These are phyloP conservation scores for Pestalotiopsis fici DNA, from an alignment of 2,329 filamentous ascomycete genomes.

Conservation along the genomic window DNA sequence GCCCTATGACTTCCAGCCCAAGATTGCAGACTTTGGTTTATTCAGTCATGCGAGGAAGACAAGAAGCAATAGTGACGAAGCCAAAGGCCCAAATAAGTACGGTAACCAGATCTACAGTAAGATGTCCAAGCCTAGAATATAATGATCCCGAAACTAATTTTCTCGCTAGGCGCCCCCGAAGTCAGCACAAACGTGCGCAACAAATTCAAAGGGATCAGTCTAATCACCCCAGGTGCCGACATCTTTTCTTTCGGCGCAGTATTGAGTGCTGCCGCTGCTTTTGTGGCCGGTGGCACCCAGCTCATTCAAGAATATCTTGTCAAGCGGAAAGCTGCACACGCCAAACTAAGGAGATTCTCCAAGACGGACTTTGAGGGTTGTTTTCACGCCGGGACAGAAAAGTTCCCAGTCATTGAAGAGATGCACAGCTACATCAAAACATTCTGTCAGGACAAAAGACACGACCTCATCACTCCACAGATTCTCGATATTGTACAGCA, in stretches of 20 bases:
- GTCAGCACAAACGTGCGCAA: not conserved
- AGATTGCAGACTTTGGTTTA: slow-evolving; percentile 19
- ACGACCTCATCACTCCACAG: slow-evolving; percentile 14
- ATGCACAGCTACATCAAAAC: slow-evolving; percentile 15
- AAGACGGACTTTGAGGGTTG: slow-evolving; percentile 14
- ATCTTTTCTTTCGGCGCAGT: slow-evolving; percentile 4
- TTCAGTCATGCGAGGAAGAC: slow-evolving; percentile 6
- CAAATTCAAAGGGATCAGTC: slow-evolving; percentile 9
- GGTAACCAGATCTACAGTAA: slow-evolving; percentile 5
- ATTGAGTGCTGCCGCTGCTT: not conserved
- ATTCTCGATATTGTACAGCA: slow-evolving; percentile 15
- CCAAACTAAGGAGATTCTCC: slow-evolving; percentile 5
- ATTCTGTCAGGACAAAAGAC: slow-evolving; percentile 4
- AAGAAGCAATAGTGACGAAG: not conserved
- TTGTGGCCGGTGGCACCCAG: slow-evolving; percentile 1
- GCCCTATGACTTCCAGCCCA: slow-evolving; percentile 17
- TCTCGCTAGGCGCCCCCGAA: slow-evolving; percentile 12
- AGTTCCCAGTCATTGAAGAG: slow-evolving; percentile 8
- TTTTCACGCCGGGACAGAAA: slow-evolving; percentile 15
- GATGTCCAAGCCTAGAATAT: slow-evolving; percentile 5
- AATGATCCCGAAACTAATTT: slow-evolving; percentile 3
- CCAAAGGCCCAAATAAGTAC: not conserved
- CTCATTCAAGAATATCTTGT: slow-evolving; percentile 12
- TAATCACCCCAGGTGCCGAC: slow-evolving; percentile 7
- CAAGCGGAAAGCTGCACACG: slow-evolving; percentile 8